A percentile compares a stretch with the other conserved stretches of the same genome.
These are phyloP conservation scores for Xylaria sp. DNA, from an alignment of 2,329 filamentous ascomycete genomes.

Conservation along the genomic window DNA sequence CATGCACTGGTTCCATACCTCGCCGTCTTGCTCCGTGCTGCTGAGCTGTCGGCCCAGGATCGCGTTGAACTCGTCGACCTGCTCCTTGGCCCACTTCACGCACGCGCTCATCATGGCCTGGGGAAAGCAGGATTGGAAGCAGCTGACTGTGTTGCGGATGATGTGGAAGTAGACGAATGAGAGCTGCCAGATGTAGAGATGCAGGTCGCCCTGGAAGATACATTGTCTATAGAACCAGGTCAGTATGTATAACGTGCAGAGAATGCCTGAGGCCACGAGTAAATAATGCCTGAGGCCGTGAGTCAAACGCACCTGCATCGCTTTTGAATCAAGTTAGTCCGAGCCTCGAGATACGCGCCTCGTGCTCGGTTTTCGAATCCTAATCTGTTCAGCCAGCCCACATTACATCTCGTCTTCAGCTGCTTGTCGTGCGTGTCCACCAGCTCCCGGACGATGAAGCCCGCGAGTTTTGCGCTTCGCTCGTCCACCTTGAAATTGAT, in stretches of 20 bases:
- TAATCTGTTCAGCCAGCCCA: conserved; percentile 77
- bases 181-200: conserved; percentile 89
- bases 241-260: conserved; percentile 12
- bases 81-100: conserved; percentile 96
- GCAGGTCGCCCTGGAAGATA: conserved; percentile 89
- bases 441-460: conserved; percentile 70
- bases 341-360: conserved; percentile 77
- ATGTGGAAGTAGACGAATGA: conserved; percentile 94
- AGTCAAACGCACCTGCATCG: conserved; percentile 62
- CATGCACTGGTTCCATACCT: conserved; percentile 78
- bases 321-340: conserved; percentile 72
- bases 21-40: conserved; percentile 70
- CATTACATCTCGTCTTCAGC: conserved; percentile 71
- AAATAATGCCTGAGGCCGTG: not conserved
- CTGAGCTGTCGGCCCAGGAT: conserved; percentile 80
- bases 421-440: conserved; percentile 72
- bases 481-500: conserved; percentile 89
- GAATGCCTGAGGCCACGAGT: not conserved
- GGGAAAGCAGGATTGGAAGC: conserved; percentile 83
- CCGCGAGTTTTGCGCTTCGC: conserved; percentile 70
- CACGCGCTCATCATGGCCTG: conserved; percentile 85
- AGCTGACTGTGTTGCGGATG: conserved; percentile 86
- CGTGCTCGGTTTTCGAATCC: conserved; percentile 87
- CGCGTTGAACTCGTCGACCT: conserved; percentile 84
- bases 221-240: conserved; percentile 60